Evolutionary conservation across 164 flowering plant species (phyloP).

Genomic region (Kingdonia uniflora): DNA sequence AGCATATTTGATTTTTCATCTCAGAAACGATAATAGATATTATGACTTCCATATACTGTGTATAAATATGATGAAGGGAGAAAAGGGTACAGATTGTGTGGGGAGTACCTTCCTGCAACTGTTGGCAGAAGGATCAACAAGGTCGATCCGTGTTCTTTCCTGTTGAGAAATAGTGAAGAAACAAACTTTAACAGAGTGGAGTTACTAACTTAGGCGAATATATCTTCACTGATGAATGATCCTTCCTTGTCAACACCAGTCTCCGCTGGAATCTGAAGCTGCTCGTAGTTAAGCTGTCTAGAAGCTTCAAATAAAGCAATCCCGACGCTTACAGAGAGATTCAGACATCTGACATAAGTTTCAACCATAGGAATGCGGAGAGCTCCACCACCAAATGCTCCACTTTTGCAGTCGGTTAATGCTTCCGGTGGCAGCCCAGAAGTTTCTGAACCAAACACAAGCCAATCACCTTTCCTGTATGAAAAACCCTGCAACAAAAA

Average conservation of each 20-base stretch:
- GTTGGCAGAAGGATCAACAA: too few relatives aligned
- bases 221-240: slow-evolving; percentile 52
- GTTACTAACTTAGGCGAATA: slow-evolving; percentile 40
- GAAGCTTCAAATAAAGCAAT: slow-evolving; percentile 87
- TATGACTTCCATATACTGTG: too few relatives aligned
- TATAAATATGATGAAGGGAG: too few relatives aligned
- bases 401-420: slow-evolving; percentile 53
- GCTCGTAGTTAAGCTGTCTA: slow-evolving; percentile 87
- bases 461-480: slow-evolving; percentile 82
- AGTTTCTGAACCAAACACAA: slow-evolving; percentile 91
- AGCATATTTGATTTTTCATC: too few relatives aligned
- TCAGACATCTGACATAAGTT: slow-evolving; percentile 90
- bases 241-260: slow-evolving; percentile 20
- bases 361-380: slow-evolving; percentile 87
- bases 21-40: too few relatives aligned
- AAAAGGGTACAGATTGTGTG: too few relatives aligned
- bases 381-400: slow-evolving; percentile 65
- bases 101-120: too few relatives aligned
- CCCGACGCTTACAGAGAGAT: slow-evolving; percentile 89
- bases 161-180: neutral
- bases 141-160: neutral
- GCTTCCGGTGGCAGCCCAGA: slow-evolving; percentile 70
- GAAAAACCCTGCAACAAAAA: slow-evolving; percentile 56
- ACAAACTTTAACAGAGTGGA: neutral
- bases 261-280: slow-evolving; percentile 41